Conservation (phyloP, 2,329 filamentous ascomycete species). For the Fonsecaea erecta region DNA sequence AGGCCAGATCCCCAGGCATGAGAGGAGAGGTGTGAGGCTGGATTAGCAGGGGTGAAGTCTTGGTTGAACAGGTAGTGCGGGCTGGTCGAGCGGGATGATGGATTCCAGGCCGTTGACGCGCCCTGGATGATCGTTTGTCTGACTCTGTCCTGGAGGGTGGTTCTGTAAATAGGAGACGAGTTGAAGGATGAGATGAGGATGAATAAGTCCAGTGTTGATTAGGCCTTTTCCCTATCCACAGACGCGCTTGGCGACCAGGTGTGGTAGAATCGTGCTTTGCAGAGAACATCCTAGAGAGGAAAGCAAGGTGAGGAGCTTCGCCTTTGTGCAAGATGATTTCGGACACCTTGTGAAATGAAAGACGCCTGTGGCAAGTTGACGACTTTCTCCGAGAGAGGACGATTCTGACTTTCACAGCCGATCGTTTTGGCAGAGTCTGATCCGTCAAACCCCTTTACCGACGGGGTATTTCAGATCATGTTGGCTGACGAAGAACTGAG, state of each 20-base stretch:
- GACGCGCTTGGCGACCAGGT: background rate
- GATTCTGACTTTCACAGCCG: no score
- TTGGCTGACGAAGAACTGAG: no score
- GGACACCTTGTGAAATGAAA: no score
- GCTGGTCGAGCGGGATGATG: background rate
- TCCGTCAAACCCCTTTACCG: no score
- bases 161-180: slow-evolving; percentile 1
- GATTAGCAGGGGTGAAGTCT: background rate
- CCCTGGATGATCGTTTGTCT: slow-evolving; percentile 11
- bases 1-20: slow-evolving; percentile 26
- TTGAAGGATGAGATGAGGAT: slow-evolving; percentile 19
- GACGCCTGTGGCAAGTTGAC: no score
- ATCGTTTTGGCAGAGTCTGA: no score
- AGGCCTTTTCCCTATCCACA: background rate
- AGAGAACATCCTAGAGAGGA: background rate
- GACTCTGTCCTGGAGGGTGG: slow-evolving; percentile 11
- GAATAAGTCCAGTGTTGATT: slow-evolving; percentile 1
- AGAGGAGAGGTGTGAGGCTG: background rate
- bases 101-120: slow-evolving; percentile 5
- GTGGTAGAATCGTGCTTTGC: slow-evolving; percentile 3
- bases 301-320: no score
- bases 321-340: no score
- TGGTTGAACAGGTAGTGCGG: slow-evolving; percentile 6
- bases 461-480: no score
- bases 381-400: no score